A percentile compares a stretch with the other conserved stretches of the same genome.
These are phyloP conservation scores for Nakazawaea siamensis DNA, from an alignment of 805 yeast genomes.

Conservation along the genomic window DNA sequence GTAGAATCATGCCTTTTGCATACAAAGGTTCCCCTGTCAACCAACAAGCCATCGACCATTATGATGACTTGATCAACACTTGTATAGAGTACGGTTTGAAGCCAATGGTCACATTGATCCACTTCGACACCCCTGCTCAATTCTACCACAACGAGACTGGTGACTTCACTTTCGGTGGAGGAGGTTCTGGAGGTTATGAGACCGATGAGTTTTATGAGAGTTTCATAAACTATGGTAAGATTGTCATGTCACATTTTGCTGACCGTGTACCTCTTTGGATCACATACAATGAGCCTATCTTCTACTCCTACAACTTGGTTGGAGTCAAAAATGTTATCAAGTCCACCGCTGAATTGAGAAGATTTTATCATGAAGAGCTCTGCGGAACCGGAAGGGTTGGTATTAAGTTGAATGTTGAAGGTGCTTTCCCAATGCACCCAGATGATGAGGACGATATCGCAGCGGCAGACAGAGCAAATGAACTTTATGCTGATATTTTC, in stretches of 20 bases:
- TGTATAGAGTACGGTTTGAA: slow-evolving; percentile 8
- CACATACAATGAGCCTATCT: slow-evolving; percentile 25
- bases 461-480: slow-evolving; percentile 21
- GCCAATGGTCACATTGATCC: slow-evolving; percentile 26
- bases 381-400: slow-evolving; percentile 17
- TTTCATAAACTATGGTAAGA: slow-evolving; percentile 24
- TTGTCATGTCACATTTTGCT: slow-evolving; percentile 22
- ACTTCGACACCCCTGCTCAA: slow-evolving; percentile 26
- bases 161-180: slow-evolving; percentile 12
- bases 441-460: slow-evolving; percentile 16
- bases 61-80: slow-evolving; percentile 9
- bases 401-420: slow-evolving; percentile 21
- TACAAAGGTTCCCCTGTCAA: slow-evolving; percentile 8
- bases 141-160: slow-evolving; percentile 16
- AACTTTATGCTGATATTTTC: slow-evolving; percentile 20
- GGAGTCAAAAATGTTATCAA: slow-evolving; percentile 18
- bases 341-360: slow-evolving; percentile 12
- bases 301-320: slow-evolving; percentile 19
- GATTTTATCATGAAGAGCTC: slow-evolving; percentile 15
- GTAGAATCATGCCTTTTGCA: slow-evolving; percentile 24
- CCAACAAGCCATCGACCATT: slow-evolving; percentile 9
- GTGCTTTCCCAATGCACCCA: slow-evolving; percentile 21
- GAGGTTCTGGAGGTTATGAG: slow-evolving; percentile 3
- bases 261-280: slow-evolving; percentile 24
- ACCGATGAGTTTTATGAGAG: slow-evolving; percentile 21